phyloP scores from a whole-genome alignment of 139 green algal species.

The Zygnema circumcarinatum region DNA sequence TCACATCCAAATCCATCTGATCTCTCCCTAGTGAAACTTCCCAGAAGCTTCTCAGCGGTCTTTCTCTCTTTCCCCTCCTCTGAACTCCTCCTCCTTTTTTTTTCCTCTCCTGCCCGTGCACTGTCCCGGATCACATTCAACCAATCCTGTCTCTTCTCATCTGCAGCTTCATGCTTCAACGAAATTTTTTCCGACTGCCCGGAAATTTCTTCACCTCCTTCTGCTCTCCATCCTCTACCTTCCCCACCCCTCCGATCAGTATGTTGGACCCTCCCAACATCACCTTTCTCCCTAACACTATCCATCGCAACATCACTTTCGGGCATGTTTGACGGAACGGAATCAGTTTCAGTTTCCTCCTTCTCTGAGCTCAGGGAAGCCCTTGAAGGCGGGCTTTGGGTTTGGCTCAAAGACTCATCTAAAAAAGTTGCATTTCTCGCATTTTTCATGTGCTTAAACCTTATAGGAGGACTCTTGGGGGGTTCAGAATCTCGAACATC shows the following conservation, averaged over 20 bases:
- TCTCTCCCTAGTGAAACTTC: no score
- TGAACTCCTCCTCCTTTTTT: not conserved
- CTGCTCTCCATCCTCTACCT: constrained; percentile 1
- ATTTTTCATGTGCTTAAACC: no score
- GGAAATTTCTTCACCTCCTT: not conserved
- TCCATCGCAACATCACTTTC: not conserved
- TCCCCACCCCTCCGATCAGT: no score
- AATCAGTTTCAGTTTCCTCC: not conserved
- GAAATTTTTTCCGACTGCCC: no score
- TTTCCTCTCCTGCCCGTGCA: not conserved
- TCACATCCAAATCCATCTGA: no score
- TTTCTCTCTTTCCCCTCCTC: not conserved
- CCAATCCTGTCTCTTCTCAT: constrained; percentile 9
- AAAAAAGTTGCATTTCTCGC: not conserved
- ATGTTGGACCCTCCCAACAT: not conserved
- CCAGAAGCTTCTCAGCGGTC: not conserved
- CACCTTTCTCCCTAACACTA: constrained; percentile 22
- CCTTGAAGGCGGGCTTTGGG: not conserved
- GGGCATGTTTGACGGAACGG: not conserved
- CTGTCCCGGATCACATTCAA: not conserved
- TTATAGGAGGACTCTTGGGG: no score
- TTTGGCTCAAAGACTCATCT: not conserved
- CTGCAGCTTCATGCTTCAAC: no score
- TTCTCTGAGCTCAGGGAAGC: not conserved
- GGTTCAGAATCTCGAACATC: not conserved